These are phyloP conservation scores for Cryptosporidium tyzzeri DNA, from an alignment of 169 alveolate genomes.

Conservation along the genomic window DNA sequence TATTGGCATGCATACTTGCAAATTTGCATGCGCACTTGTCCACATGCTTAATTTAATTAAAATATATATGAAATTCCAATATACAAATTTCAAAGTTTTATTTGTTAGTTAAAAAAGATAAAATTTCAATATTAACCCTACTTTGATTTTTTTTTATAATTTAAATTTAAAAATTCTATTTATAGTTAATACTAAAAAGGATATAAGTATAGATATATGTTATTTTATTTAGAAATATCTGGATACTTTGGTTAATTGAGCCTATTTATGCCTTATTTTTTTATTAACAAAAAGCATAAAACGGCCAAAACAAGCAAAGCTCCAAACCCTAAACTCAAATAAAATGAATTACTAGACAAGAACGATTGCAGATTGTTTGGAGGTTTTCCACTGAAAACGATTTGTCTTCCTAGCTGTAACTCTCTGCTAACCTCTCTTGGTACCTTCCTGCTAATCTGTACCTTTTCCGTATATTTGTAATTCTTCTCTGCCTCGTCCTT, in stretches of 20 bases:
- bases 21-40: constrained; percentile 45
- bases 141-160: too few relatives aligned
- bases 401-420: not conserved
- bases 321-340: not conserved
- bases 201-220: not conserved
- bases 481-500: not conserved
- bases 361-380: too few relatives aligned
- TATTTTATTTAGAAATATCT: too few relatives aligned
- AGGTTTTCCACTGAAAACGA: not conserved
- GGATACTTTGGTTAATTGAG: not conserved
- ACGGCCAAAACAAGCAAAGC: not conserved
- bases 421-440: not conserved
- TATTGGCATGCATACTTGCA: constrained; percentile 58
- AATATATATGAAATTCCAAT: constrained; percentile 1
- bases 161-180: not conserved
- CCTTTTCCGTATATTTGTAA: constrained; percentile 10
- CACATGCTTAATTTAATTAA: constrained; percentile 25
- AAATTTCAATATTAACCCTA: not conserved
- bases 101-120: not conserved
- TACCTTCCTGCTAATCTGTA: constrained; percentile 1
- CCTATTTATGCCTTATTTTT: not conserved
- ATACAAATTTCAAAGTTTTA: not conserved
- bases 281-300: not conserved
- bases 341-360: not conserved
- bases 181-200: too few relatives aligned